phyloP scores from a whole-genome alignment of 139 green algal genomes.

The Eudorina sp. region DNA sequence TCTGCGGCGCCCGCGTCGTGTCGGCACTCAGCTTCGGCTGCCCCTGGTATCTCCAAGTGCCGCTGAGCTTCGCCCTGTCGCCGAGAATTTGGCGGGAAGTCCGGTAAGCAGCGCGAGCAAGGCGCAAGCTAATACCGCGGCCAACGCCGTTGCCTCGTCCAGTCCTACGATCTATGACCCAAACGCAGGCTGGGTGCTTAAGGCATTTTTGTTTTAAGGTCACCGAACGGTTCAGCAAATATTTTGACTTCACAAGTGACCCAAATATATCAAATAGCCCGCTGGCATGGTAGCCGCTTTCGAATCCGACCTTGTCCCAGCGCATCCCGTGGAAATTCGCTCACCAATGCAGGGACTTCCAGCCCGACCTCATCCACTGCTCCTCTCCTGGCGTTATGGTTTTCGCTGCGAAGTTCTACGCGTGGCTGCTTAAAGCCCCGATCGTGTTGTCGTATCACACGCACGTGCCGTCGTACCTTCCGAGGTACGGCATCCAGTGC shows the following conservation, averaged over 20 bases:
- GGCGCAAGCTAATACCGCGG: no score
- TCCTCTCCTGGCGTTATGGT: conserved; percentile 88
- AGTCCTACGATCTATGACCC: no score
- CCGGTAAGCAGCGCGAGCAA: conserved; percentile 4
- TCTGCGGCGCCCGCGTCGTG: conserved; percentile 85
- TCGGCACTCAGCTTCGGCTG: conserved; percentile 41
- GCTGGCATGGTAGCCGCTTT: no score
- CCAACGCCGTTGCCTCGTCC: no score
- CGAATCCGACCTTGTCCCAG: no score
- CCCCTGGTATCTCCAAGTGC: conserved; percentile 40
- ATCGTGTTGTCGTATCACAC: conserved; percentile 98
- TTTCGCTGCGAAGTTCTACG: conserved; percentile 92
- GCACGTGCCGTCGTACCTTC: conserved; percentile 97
- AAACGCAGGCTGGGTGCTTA: no score
- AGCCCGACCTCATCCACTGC: conserved; percentile 85
- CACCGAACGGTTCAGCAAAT: no score
- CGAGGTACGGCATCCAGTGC: conserved; percentile 68
- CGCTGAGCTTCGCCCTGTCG: conserved; percentile 43
- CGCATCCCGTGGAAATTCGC: no score
- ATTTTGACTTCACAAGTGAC: no score
- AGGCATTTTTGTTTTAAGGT: no score
- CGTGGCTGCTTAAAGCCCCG: conserved; percentile 88
- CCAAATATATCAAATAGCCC: no score
- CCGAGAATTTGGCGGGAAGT: conserved; percentile 41
- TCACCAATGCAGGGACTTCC: conserved; percentile 18